phyloP scores from a whole-genome alignment of 2,329 filamentous ascomycete species.

The Fusarium transvaalense region DNA sequence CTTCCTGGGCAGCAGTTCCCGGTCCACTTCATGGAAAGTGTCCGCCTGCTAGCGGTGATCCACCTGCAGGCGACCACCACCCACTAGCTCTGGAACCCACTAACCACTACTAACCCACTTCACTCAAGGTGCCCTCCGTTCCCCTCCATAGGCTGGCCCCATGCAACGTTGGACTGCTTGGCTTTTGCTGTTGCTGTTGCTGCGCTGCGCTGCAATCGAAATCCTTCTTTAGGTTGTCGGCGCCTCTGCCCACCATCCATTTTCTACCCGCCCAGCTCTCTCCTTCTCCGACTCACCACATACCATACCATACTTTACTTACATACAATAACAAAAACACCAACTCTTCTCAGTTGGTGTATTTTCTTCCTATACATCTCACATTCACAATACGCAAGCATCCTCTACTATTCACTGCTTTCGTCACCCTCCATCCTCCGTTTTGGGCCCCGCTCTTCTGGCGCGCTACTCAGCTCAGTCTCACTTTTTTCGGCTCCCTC shows the following conservation, averaged over 20 bases:
- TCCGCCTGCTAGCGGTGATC: constrained; percentile 45
- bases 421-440: constrained; percentile 21
- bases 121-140: constrained; percentile 25
- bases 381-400: constrained; percentile 13
- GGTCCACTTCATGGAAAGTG: constrained; percentile 34
- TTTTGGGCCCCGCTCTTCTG: constrained; percentile 40
- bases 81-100: constrained; percentile 44
- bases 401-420: constrained; percentile 17
- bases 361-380: constrained; percentile 4
- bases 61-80: constrained; percentile 48
- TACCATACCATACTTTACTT: background rate
- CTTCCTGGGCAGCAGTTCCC: background rate
- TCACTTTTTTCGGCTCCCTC: constrained; percentile 49
- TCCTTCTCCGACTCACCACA: constrained; percentile 24
- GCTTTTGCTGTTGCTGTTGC: constrained; percentile 9
- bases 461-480: constrained; percentile 45
- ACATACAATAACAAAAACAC: constrained; percentile 31
- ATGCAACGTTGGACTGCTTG: constrained; percentile 50
- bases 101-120: constrained; percentile 31
- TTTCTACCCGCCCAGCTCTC: constrained; percentile 13
- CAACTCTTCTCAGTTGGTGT: constrained; percentile 11
- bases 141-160: constrained; percentile 26
- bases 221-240: constrained; percentile 45
- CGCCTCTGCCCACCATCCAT: constrained; percentile 45
- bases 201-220: constrained; percentile 27